phyloP scores from a whole-genome alignment of 2,329 filamentous ascomycete species.

The Tolypocladium nubicola region DNA sequence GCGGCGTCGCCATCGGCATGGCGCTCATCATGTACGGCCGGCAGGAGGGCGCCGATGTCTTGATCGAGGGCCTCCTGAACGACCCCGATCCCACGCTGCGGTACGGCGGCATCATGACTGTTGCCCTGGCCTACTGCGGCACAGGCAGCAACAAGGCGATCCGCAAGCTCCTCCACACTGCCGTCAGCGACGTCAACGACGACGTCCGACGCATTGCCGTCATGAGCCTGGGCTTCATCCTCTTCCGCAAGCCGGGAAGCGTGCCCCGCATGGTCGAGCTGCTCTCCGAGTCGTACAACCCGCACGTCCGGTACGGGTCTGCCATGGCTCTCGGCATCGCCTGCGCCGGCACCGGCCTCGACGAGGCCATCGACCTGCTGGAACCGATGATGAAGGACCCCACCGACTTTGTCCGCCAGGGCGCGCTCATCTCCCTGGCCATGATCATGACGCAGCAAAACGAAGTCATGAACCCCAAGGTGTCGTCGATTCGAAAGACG shows the following conservation, averaged over 20 bases:
- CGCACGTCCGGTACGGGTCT: slow-evolving; percentile 93
- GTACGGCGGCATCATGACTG: slow-evolving; percentile 98
- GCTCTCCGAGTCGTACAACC: slow-evolving; percentile 96
- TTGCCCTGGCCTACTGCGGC: slow-evolving; percentile 92
- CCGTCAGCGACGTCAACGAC: slow-evolving; percentile 96
- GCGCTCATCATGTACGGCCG: slow-evolving; percentile 96
- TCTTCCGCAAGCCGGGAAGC: slow-evolving; percentile 94
- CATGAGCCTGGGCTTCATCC: slow-evolving; percentile 95
- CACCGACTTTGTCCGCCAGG: slow-evolving; percentile 95
- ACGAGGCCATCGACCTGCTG: slow-evolving; percentile 90
- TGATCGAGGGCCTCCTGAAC: slow-evolving; percentile 86
- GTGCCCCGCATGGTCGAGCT: slow-evolving; percentile 98
- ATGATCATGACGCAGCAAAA: slow-evolving; percentile 99
- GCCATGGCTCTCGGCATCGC: slow-evolving; percentile 98
- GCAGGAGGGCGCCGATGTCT: slow-evolving; percentile 86
- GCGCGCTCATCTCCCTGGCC: slow-evolving; percentile 82
- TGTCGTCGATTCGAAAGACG: slow-evolving; percentile 79
- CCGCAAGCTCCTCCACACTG: slow-evolving; percentile 85
- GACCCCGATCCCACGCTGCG: slow-evolving; percentile 89
- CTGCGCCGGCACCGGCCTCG: slow-evolving; percentile 88
- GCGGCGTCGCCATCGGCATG: slow-evolving; percentile 92
- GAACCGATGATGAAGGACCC: slow-evolving; percentile 99
- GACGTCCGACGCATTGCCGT: slow-evolving; percentile 93
- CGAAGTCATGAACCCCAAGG: slow-evolving; percentile 96
- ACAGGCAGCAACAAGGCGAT: slow-evolving; percentile 98